These are phyloP conservation scores for Lactarius psammicola DNA, from an alignment of 768 basidiomycete genomes.

Conservation along the genomic window DNA sequence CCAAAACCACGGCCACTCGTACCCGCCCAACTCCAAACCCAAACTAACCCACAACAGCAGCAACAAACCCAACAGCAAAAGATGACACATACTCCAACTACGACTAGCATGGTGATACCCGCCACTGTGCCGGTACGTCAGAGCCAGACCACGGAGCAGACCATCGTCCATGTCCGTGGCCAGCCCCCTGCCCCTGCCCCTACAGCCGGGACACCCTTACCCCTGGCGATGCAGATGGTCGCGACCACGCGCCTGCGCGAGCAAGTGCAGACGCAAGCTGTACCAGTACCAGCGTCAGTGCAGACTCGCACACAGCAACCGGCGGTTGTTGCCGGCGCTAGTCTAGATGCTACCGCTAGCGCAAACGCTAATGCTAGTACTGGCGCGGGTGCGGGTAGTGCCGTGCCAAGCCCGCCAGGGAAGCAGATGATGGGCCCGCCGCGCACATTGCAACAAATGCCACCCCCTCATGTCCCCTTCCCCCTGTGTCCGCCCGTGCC, in stretches of 20 bases:
- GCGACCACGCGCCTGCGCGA: neutral
- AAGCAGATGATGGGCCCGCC: conserved; percentile 6
- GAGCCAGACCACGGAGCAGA: neutral
- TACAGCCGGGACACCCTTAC: neutral
- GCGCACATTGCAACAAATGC: neutral
- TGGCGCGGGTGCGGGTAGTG: too few relatives aligned
- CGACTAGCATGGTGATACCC: neutral
- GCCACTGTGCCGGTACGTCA: neutral
- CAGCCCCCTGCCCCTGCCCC: neutral
- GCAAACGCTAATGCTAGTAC: too few relatives aligned
- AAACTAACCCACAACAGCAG: neutral
- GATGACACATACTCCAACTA: conserved; percentile 14
- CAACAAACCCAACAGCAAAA: neutral
- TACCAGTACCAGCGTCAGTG: neutral
- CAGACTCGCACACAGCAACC: neutral
- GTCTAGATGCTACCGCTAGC: neutral
- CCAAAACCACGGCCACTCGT: neutral
- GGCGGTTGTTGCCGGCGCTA: neutral
- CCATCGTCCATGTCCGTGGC: neutral
- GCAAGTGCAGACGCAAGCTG: conserved; percentile 3
- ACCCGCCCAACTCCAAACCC: neutral
- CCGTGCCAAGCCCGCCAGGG: neutral
- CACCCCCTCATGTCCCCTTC: neutral
- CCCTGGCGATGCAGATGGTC: neutral
- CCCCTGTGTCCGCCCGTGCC: neutral